phyloP scores from a whole-genome alignment of 2,329 filamentous ascomycete species.

The Falciphora oryzae region DNA sequence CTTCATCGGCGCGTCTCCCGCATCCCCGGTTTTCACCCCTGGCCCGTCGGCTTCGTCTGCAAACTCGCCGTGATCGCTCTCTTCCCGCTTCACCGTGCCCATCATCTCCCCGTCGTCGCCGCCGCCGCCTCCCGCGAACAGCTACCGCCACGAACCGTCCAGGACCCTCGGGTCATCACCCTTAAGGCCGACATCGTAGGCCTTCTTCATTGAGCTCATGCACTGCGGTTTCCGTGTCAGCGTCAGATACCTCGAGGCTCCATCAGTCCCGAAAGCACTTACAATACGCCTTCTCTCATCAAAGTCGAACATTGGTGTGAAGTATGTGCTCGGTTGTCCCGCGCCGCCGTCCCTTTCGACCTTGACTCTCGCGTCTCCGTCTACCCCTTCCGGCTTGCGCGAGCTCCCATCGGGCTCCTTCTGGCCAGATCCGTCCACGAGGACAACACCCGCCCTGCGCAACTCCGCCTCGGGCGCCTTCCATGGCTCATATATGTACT shows the following conservation, averaged over 20 bases:
- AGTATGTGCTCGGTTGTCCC: conserved; percentile 48
- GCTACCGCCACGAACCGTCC: conserved; percentile 6
- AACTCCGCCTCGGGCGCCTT: conserved; percentile 64
- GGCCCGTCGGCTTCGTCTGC: conserved; percentile 5
- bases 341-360: conserved; percentile 38
- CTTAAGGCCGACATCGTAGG: conserved; percentile 6
- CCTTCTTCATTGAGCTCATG: conserved; percentile 7
- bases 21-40: background rate
- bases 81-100: background rate
- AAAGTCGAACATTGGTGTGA: conserved; percentile 76
- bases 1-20: background rate
- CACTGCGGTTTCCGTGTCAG: background rate
- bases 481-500: conserved; percentile 77
- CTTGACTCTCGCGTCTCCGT: conserved; percentile 42
- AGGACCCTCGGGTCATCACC: conserved; percentile 6
- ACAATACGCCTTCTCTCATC: conserved; percentile 37
- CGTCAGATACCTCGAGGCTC: background rate
- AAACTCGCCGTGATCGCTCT: conserved; percentile 7
- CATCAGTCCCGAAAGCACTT: background rate
- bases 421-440: background rate
- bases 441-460: conserved; percentile 53
- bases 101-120: background rate
- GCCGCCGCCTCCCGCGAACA: background rate
- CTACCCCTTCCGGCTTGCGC: too few species aligned
- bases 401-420: background rate